phyloP scores from a whole-genome alignment of 2,329 filamentous ascomycete species.

The Paecilomyces variotii region DNA sequence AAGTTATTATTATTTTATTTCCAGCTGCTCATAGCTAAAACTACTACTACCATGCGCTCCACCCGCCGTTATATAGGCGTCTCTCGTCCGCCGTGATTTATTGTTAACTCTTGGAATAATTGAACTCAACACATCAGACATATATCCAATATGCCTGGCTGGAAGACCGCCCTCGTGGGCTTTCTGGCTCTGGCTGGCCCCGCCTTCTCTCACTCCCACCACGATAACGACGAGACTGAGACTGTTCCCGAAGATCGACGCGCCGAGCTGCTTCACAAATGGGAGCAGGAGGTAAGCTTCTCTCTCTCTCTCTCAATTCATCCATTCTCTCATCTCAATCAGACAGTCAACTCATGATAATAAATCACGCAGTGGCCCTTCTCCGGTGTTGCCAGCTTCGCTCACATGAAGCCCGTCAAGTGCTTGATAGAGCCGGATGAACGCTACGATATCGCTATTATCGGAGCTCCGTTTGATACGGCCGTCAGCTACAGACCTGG shows the following conservation, averaged over 20 bases:
- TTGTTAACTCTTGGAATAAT: too few species aligned
- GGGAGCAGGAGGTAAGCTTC: conserved; percentile 37
- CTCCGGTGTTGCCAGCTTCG: conserved; percentile 67
- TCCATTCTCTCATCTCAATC: not conserved
- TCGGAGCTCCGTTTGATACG: conserved; percentile 68
- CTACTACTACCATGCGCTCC: not conserved
- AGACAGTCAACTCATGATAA: not conserved
- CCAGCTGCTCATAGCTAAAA: too few species aligned
- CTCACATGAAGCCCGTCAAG: conserved; percentile 60
- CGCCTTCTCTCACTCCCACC: conserved; percentile 27
- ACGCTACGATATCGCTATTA: conserved; percentile 61
- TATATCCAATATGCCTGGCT: conserved; percentile 15
- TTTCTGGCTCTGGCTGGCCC: conserved; percentile 26
- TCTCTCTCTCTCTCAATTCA: not conserved
- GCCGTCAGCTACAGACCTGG: conserved; percentile 62
- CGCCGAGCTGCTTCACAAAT: conserved; percentile 39
- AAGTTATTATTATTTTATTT: too few species aligned
- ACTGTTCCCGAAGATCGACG: conserved; percentile 30
- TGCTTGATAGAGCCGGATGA: conserved; percentile 60
- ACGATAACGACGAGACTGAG: conserved; percentile 36
- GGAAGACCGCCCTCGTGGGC: conserved; percentile 20
- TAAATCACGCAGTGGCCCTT: conserved; percentile 50
- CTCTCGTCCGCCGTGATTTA: not conserved
- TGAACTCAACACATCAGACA: not conserved
- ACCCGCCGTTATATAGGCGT: not conserved